Evolutionary conservation across 495 filamentous ascomycete species (phyloP).

Genomic region (Aspergillus avenaceus): DNA sequence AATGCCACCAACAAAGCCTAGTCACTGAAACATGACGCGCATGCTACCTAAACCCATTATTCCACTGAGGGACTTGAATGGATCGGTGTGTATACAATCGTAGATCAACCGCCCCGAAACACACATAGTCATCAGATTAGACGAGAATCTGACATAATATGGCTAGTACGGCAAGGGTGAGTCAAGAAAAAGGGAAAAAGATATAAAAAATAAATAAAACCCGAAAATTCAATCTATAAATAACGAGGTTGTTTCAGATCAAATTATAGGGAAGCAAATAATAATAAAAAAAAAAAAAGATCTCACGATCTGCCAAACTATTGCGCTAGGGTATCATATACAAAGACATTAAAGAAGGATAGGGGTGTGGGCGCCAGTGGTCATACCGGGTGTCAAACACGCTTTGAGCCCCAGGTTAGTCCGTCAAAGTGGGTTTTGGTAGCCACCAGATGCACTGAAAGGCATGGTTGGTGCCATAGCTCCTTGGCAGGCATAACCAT

Average conservation of each 20-base stretch:
- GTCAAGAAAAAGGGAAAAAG: slow-evolving; percentile 5
- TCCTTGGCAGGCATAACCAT: slow-evolving; percentile 10
- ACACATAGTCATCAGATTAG: too few relatives aligned
- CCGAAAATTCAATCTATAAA: neutral
- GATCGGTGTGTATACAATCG: slow-evolving; percentile 8
- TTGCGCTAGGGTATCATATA: slow-evolving; percentile 11
- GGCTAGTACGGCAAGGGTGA: neutral
- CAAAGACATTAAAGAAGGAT: neutral
- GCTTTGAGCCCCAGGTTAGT: neutral
- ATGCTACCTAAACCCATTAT: neutral
- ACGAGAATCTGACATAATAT: neutral
- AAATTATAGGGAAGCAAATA: neutral
- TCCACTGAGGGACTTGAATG: too few relatives aligned
- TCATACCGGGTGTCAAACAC: neutral
- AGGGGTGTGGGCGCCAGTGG: neutral
- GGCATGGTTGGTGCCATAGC: slow-evolving; percentile 11
- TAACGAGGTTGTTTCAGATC: neutral
- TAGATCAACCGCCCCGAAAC: slow-evolving; percentile 4
- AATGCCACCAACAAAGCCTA: neutral
- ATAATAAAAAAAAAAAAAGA: neutral
- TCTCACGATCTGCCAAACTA: slow-evolving; percentile 13
- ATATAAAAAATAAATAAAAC: neutral
- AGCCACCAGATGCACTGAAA: slow-evolving; percentile 11
- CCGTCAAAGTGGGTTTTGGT: slow-evolving; percentile 8
- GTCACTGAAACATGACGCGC: neutral